phyloP scores from a whole-genome alignment of 208 protist species.

The Novymonas esmeraldas region DNA sequence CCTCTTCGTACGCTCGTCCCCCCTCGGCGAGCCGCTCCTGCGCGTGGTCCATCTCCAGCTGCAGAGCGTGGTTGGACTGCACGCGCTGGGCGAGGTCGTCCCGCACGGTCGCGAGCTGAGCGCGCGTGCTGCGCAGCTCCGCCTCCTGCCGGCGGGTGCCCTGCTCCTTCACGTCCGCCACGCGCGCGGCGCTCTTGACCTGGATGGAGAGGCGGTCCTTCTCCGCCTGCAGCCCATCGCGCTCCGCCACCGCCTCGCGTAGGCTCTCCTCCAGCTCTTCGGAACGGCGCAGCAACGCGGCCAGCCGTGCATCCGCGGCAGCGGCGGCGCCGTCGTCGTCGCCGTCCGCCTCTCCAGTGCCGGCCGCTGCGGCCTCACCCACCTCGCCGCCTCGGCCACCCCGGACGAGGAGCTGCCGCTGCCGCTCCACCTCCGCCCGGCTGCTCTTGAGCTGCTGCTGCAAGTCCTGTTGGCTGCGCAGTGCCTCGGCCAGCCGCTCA shows the following conservation, averaged over 20 bases:
- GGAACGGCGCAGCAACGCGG: conserved; percentile 38
- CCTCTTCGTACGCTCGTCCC: conserved; percentile 39
- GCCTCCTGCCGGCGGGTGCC: conserved; percentile 46
- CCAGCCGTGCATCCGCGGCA: conserved; percentile 45
- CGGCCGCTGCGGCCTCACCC: conserved; percentile 16
- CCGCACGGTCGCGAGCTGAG: conserved; percentile 44
- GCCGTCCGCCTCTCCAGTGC: conserved; percentile 4
- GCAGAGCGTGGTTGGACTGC: conserved; percentile 40
- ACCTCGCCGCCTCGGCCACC: conserved; percentile 12
- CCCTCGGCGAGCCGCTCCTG: conserved; percentile 45
- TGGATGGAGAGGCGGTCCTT: conserved; percentile 52
- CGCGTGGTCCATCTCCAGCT: conserved; percentile 53
- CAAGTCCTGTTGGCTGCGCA: conserved; percentile 35
- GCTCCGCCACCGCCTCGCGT: conserved; percentile 31
- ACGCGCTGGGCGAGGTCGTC: conserved; percentile 58
- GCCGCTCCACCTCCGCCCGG: conserved; percentile 31
- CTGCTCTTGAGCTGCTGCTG: conserved; percentile 35
- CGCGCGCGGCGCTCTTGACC: conserved; percentile 34
- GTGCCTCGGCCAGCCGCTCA: conserved; percentile 46
- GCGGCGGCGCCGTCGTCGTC: conserved; percentile 8
- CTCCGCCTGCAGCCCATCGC: conserved; percentile 40
- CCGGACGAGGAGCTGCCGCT: conserved; percentile 26
- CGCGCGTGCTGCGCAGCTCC: conserved; percentile 43
- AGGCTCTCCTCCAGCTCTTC: conserved; percentile 44
- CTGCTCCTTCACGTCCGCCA: conserved; percentile 51